These are phyloP conservation scores for Aspergillus pseudonomiae DNA, from an alignment of 2,329 filamentous ascomycete species.

Conservation along the genomic window DNA sequence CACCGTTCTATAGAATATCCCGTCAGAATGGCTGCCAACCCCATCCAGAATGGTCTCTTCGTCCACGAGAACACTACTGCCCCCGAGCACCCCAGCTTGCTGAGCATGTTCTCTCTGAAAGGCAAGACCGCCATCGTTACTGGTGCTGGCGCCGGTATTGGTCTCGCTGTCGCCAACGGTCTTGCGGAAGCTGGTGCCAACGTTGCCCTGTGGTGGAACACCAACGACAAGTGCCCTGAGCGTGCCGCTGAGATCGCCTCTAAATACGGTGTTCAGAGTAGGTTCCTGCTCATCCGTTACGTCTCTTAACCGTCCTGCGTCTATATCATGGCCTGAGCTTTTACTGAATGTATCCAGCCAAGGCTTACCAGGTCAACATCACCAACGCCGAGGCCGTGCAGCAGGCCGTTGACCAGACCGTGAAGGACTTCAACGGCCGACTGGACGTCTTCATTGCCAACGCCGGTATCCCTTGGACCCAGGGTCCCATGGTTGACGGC, in stretches of 20 bases:
- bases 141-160: conserved; percentile 71
- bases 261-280: conserved; percentile 66
- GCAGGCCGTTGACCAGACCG: conserved; percentile 44
- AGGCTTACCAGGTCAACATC: conserved; percentile 55
- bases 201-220: conserved; percentile 73
- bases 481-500: conserved; percentile 69
- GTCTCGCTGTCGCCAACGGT: conserved; percentile 64
- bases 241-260: conserved; percentile 66
- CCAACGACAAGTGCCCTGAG: conserved; percentile 65
- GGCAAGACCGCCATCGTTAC: conserved; percentile 71
- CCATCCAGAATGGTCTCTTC: conserved; percentile 53
- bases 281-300: conserved; percentile 1
- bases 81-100: conserved; percentile 52
- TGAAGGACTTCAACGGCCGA: conserved; percentile 70
- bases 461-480: conserved; percentile 73
- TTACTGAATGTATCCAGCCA: conserved; percentile 36
- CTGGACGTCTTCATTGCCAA: conserved; percentile 82
- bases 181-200: conserved; percentile 72
- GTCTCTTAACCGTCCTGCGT: too few species aligned
- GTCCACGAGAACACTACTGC: conserved; percentile 59
- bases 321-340: not conserved
- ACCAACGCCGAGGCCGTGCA: conserved; percentile 47
- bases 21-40: conserved; percentile 37
- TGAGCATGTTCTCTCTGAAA: conserved; percentile 70
- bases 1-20: not conserved